Evolutionary conservation across 2,329 filamentous ascomycete species (phyloP), one percentile per base, ranked within the genome.

Genomic region (Botrytis porri): DNA sequence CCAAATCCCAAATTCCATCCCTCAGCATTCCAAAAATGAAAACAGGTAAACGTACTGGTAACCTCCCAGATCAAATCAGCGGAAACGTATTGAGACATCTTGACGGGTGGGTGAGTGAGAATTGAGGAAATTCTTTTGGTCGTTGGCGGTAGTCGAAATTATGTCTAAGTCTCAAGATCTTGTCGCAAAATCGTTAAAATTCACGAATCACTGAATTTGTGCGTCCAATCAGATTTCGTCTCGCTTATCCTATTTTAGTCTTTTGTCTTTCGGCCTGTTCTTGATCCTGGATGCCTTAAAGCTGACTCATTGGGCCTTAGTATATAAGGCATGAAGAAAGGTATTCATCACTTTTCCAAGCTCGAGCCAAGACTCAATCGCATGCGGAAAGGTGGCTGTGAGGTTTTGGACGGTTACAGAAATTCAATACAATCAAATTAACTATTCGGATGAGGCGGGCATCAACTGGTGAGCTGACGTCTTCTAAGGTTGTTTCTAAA

Each of bases 31-130:
- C 64, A 61, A 71, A 69, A 60, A 69, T 29, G 25, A 39, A 25
- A 67, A 69, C 25, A 62, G 54, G 39, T 75, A 67, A 75, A 94
- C 94, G 85, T 91, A 98, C 95, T 93, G 88, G 92, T 91, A 85
- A 97, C 87, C 89, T 95, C 92, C 95, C 95, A 98, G 88, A 97
- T 87, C 81, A 98, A 89, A 86, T 98, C 95, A 83, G 91, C 86
- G 84, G 94, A 97, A 83, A 97, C 88, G 88, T 94, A 93, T 81
- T 86, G 89, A 81, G 80, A 77, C 80, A 81, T 81, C 64, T 77
- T 79, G 71, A 73, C 72, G 73, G 70, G 70, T 74, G 73, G 73
- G 63, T 54, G 70, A 41, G 29, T 37, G 70, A 63, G 54, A 48
- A 61, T 41, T 69, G 64, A 62, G 51, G 39, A 29, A 45, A 70